Percentiles rank a stretch among this genome's conserved stretches.
Evolutionary conservation across 139 green algal genomes (phyloP).

Genomic region (Micractinium sp.): DNA sequence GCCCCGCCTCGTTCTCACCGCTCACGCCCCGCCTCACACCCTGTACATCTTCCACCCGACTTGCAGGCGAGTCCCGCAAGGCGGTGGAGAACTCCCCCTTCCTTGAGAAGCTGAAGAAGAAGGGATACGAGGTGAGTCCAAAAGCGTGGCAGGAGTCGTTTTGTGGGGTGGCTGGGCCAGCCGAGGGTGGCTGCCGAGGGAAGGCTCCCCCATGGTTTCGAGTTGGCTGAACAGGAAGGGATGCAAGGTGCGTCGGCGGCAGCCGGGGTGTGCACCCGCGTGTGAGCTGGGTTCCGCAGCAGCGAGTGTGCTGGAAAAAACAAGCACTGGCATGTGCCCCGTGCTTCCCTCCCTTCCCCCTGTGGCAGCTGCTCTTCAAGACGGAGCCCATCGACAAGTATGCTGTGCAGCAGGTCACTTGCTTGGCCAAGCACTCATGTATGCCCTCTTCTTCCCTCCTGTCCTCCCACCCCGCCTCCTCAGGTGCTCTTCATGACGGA

Average conservation of each 20-base stretch:
- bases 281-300: no score
- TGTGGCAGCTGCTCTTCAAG: slow-evolving; percentile 92
- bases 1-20: neutral
- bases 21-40: neutral
- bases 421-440: no score
- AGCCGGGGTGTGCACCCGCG: no score
- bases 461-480: neutral
- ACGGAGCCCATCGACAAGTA: slow-evolving; percentile 99
- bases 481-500: slow-evolving; percentile 98
- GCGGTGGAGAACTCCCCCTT: slow-evolving; percentile 99
- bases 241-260: no score
- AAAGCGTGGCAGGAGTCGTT: no score
- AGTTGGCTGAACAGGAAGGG: no score
- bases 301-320: no score
- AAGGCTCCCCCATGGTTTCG: no score
- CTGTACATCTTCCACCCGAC: no score
- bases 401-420: slow-evolving; percentile 97
- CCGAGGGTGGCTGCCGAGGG: no score
- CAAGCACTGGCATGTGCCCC: no score
- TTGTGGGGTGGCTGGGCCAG: no score
- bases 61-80: slow-evolving; percentile 88
- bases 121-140: slow-evolving; percentile 89
- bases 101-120: slow-evolving; percentile 97
- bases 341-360: neutral
- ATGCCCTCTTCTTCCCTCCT: neutral